phyloP scores from a whole-genome alignment of 768 basidiomycete species.

The Rhodotorula babjevae region DNA sequence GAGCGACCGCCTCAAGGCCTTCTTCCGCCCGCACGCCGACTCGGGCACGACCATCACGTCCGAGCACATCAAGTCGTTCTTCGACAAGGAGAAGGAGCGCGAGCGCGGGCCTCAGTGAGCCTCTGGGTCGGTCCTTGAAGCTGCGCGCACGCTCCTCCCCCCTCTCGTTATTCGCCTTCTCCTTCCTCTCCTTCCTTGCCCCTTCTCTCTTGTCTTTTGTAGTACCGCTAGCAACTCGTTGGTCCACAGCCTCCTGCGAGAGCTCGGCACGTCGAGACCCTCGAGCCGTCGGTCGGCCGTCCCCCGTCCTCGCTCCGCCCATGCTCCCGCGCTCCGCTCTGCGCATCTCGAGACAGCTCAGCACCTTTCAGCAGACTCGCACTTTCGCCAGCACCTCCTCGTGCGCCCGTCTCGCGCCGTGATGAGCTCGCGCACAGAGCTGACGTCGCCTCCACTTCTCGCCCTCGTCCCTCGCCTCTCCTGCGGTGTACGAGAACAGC shows the following conservation, averaged over 20 bases:
- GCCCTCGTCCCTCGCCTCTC: not conserved
- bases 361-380: too few relatives aligned
- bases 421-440: not conserved
- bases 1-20: constrained; percentile 37
- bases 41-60: constrained; percentile 34
- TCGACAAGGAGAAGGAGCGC: constrained; percentile 9
- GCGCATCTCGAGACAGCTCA: too few relatives aligned
- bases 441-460: not conserved
- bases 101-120: too few relatives aligned
- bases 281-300: too few relatives aligned
- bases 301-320: too few relatives aligned
- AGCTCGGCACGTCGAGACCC: too few relatives aligned
- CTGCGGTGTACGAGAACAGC: not conserved
- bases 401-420: too few relatives aligned
- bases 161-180: too few relatives aligned
- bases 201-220: not conserved
- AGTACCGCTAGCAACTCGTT: not conserved
- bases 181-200: not conserved
- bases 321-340: too few relatives aligned
- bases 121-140: too few relatives aligned
- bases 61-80: constrained; percentile 39
- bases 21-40: constrained; percentile 37
- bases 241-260: too few relatives aligned
- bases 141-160: not conserved
- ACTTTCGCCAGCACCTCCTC: too few relatives aligned